phyloP scores from a whole-genome alignment of 2,329 filamentous ascomycete genomes.

The Pseudocercospora musae region DNA sequence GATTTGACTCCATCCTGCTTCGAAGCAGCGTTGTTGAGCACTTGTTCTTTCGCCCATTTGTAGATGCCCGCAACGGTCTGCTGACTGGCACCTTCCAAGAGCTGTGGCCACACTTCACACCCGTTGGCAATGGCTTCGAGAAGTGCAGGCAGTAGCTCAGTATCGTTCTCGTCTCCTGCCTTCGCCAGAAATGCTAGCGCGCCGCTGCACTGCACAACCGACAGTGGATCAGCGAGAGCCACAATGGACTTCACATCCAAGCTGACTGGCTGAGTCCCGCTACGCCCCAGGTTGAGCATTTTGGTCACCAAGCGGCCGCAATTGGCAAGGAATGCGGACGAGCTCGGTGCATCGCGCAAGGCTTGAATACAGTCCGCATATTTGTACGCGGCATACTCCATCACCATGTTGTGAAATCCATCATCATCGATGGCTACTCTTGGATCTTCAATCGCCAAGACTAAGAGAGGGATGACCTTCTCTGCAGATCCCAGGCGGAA shows the following conservation, averaged over 20 bases:
- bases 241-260: conserved; percentile 19
- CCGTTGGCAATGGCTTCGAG: conserved; percentile 41
- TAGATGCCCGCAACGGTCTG: conserved; percentile 28
- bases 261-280: background rate
- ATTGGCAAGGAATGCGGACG: conserved; percentile 13
- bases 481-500: conserved; percentile 14
- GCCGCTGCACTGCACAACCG: conserved; percentile 22
- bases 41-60: conserved; percentile 34
- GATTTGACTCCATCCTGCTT: conserved; percentile 1
- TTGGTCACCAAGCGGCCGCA: conserved; percentile 17
- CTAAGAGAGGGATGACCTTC: conserved; percentile 16
- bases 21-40: conserved; percentile 24
- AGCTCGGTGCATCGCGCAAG: conserved; percentile 7
- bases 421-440: conserved; percentile 15
- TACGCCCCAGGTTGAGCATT: conserved; percentile 13
- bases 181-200: conserved; percentile 18
- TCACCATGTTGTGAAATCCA: conserved; percentile 13
- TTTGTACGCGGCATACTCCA: conserved; percentile 15
- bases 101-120: conserved; percentile 43
- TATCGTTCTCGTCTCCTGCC: conserved; percentile 9
- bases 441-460: conserved; percentile 17
- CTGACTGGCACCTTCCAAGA: conserved; percentile 39
- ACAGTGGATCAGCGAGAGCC: conserved; percentile 22
- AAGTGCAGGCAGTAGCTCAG: conserved; percentile 32
- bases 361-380: conserved; percentile 11